A percentile compares a stretch with the other conserved stretches of the same genome.
Conservation (phyloP, 768 basidiomycete genomes). For the Agrocybe pediades region DNA sequence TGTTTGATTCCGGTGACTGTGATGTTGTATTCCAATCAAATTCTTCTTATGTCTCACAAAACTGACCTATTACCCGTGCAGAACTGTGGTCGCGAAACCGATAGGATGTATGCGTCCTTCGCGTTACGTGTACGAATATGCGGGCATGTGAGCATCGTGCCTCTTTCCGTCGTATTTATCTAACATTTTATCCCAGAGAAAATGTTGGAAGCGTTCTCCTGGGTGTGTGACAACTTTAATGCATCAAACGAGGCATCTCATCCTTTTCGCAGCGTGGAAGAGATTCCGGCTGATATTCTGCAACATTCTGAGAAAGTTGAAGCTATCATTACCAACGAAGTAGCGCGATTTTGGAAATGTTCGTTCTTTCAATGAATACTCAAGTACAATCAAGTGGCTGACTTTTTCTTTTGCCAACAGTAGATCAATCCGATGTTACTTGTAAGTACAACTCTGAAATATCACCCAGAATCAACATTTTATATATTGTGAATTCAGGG, state of each 20-base stretch:
- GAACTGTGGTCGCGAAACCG: not conserved
- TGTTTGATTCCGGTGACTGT: constrained; percentile 62
- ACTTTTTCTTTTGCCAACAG: not conserved
- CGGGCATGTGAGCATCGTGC: constrained; percentile 22
- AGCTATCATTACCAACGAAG: not conserved
- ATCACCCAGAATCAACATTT: not conserved
- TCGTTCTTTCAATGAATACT: too few species aligned
- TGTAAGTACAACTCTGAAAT: not conserved
- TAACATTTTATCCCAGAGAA: not conserved
- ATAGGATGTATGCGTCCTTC: constrained; percentile 38
- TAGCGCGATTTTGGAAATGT: not conserved
- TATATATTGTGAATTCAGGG: not conserved
- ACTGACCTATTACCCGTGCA: not conserved
- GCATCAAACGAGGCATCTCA: too few species aligned
- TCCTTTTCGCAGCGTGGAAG: too few species aligned
- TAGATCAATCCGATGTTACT: not conserved
- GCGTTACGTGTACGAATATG: constrained; percentile 50
- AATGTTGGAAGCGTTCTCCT: too few species aligned
- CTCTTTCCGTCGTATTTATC: not conserved
- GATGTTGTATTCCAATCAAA: constrained; percentile 29
- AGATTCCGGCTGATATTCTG: not conserved
- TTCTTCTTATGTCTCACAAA: not conserved
- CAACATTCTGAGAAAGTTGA: not conserved
- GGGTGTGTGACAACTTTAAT: too few species aligned
- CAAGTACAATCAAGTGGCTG: too few species aligned